Base-by-base conservation (phyloP, 805 yeast genomes). In the Teunomyces kruisii region DNA sequence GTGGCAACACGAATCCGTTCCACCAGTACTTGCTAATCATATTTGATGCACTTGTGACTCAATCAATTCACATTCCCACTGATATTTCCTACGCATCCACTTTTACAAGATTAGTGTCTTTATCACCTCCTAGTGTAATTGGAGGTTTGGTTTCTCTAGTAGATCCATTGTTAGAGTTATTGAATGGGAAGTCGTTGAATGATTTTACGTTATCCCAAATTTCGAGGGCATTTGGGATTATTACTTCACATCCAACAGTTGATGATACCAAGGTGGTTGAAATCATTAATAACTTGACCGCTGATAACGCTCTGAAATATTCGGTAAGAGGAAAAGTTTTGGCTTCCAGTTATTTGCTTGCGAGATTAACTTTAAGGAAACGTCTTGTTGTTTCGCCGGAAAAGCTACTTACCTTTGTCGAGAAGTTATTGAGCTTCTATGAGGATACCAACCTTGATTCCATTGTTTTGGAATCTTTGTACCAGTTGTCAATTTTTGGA, bases 401-500 rank as follows among this genome's bases (percentile, higher is more conserved):
- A 3, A 42, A 27, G 29, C 39, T 52, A 14, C 17, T 6, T 14
- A 30, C 15, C 3, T 47, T 36, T 27, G 41, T 42, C 24, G 39
- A 42, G 6, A 27, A 10, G 19, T 39, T 51, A 3, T 37, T 39
- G 28, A 31, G 31, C 5, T 32, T 28, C 10, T 29, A 64, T 9
- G 42, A 55, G n/a, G 62, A 65, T 5, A 27, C 62, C 1, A 47
- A 52, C 3, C 45, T 50, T 9, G 61, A 65, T 39, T 50, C 51
- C 9, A 45, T 54, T 2, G 64, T 74, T 0, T 47, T 76, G 6
- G 78, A 72, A 13, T 56, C 68, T 10, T 42, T 79, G 15, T 59
- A 75, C 3, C 80, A 79, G 46, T 48, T 79, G 22, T 51, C 77
- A 0, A 56, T 71, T 28, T 78, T 65, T 61, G 82, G 81, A 4